Evolutionary conservation across 164 flowering plant genomes (phyloP), one percentile per base, ranked within the genome.

Genomic region (Chloranthus sessilifolius): DNA sequence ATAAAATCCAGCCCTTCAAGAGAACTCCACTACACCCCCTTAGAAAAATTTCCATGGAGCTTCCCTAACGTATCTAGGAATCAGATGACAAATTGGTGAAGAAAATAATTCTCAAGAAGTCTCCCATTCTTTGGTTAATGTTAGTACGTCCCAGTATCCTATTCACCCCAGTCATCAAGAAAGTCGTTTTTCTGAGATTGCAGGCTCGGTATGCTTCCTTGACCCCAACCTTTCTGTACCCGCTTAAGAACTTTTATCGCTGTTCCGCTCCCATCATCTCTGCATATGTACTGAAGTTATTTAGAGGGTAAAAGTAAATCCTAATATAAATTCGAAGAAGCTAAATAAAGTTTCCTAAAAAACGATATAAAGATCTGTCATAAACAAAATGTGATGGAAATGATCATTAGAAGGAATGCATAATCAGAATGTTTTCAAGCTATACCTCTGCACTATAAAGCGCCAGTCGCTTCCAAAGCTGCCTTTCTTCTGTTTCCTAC

Each of bases 201-300:
- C 38, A 70, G 43, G 67, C 59, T 67, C 45, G 69, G 59, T 70
- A 81, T 50, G 62, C 65, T 73, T 51, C 78, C 83, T 45, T 79
- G 88, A 61, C 95, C 98, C 97, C 92, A 87, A 40, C 95, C 97
- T 67, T 70, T 78, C 45, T 79, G 82, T 35, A 82, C 79, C 47
- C 79, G 64, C 61, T 70, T 88, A 41, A 88, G 75, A 43, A 79
- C 59, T 76, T 69, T 79, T 50, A 83, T 31, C 29, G 83, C 92
- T 55, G 69, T 56, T 53, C 68, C 81, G 71, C 96, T 83, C 45
- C 96, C 96, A 76, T 85, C 96, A 61, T 85, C 88, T 61, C 98
- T 85, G 89, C 15, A n/a, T 15, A 53, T 14, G n/a, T 10, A 41
- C 11, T 14, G 9, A 15, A 21, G 17, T 21, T 30, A 10, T 35